Evolutionary conservation across 306 rosid genomes (phyloP), one percentile per base, ranked within the genome.

Genomic region (Quercus wislizeni): DNA sequence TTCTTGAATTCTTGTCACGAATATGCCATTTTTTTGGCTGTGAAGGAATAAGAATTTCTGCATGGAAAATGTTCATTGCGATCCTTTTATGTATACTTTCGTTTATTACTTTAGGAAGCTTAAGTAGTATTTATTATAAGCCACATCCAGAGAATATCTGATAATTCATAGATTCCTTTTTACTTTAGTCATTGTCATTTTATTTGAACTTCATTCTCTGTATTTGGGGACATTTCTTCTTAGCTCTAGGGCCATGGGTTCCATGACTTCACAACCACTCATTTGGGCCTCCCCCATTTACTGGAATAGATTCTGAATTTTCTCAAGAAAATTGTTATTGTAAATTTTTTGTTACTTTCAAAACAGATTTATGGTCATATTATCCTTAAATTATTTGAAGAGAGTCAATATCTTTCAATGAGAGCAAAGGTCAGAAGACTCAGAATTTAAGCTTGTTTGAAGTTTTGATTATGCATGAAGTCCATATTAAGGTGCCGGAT

Each of bases 181-280:
- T 38, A 4, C 76, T 55, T 54, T 28, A 1, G 27, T n/a, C 30
- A 33, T 59, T 20, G 30, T 61, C 31, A 30, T 35, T 43, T 41
- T 75, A n/a, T 21, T 8, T 46, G 65, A 75, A 41, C 69, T 4
- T 12, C 57, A 41, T 59, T 75, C 79, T 59, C 79, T 61, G 61
- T 64, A 28, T 76, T 49, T 46, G 43, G 56, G 30, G 75, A 55
- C 56, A 27, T 49, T 49, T 49, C 17, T 12, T 49, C 54, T 13
- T 49, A 49, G 54, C 15, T 49, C 54, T 49, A 31, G 28, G 54
- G 17, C 6, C 52, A 55, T 49, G 9, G 15, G n/a, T 75, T 75
- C 58, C 20, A 62, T 62, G 10, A 0, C 46, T 38, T 38, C 54
- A 17, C 54, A 49, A 49, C 54, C 54, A 49, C 17, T 49, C 17